Base-by-base conservation (phyloP, 805 yeast species). In the Schizosaccharomyces cryophilus region DNA sequence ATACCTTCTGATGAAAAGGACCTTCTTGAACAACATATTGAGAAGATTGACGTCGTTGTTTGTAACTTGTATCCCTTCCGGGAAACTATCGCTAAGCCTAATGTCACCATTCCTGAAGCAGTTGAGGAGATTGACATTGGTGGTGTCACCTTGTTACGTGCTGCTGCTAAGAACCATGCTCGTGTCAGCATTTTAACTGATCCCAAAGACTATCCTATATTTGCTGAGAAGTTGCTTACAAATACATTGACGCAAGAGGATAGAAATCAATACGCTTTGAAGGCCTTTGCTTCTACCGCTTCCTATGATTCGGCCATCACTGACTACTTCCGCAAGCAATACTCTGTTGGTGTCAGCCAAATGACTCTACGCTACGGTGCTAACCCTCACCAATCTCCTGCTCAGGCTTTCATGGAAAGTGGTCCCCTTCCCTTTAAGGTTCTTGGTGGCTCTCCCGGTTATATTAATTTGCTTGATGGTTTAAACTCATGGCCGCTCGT, bases 321-420 rank as follows among this genome's bases (percentile, higher is more conserved):
- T 62, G 98, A 93, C 76, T 93, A 87, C 73, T 93, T 93, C 82
- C 83, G 98, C 78, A 93, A 88, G 77, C 89, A 87, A 75, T 93
- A 93, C 77, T 80, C 95, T 60, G 97, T 90, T 75, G 85, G 83
- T 71, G 76, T 75, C 59, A 80, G 93, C 61, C 97, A 90, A 79
- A 78, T 93, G 73, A 90, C 96, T 35, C 80, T 93, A 69, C 84
- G 98, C 77, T 93, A 93, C 73, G 98, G 98, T 73, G 96, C 95
- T 63, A 93, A 93, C 78, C 98, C 98, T 63, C 97, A 93, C 74
- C 98, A 93, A 78, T 93, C 87, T 75, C 98, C 98, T 60, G 96
- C 98, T 38, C 98, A 93, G 78, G 96, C 97, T 61, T 93, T 74
- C 70, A 95, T 93, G 62, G 72, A 83, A 62, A 80, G 82, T 66